phyloP scores from a whole-genome alignment of 2,329 filamentous ascomycete species.

The Phoma sp. region DNA sequence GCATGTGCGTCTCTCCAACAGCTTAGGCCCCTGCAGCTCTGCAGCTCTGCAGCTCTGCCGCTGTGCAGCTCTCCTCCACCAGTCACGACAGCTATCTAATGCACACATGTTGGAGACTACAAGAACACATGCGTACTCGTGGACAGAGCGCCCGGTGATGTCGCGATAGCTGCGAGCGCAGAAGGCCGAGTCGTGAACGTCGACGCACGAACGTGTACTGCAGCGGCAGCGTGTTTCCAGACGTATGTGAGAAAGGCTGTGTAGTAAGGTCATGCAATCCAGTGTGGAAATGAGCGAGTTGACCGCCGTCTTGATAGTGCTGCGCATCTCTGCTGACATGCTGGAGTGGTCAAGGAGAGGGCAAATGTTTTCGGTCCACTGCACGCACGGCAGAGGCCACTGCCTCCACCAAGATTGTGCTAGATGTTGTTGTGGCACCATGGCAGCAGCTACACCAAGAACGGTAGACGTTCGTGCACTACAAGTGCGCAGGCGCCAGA shows the following conservation, averaged over 20 bases:
- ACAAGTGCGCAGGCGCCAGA: conserved; percentile 3
- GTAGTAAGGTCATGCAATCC: conserved; percentile 4
- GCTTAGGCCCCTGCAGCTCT: not conserved
- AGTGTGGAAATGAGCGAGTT: not conserved
- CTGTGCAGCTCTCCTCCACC: conserved; percentile 8
- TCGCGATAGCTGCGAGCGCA: not conserved
- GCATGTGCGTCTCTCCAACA: not conserved
- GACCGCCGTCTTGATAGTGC: conserved; percentile 1
- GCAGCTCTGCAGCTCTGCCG: not conserved
- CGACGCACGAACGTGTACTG: not conserved
- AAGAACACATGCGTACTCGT: conserved; percentile 7
- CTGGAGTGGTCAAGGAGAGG: not conserved
- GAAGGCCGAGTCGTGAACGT: conserved; percentile 1
- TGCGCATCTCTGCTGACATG: not conserved
- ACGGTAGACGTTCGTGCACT: not conserved
- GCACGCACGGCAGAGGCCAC: not conserved
- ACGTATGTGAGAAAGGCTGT: not conserved
- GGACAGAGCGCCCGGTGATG: not conserved
- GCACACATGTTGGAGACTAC: conserved; percentile 23
- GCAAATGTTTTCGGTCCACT: not conserved
- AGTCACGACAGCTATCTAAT: conserved; percentile 37
- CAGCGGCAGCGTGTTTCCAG: not conserved
- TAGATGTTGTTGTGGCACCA: conserved; percentile 3
- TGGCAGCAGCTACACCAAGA: conserved; percentile 4
- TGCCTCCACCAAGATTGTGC: not conserved